These are phyloP conservation scores for Condylostoma magnum DNA, from an alignment of 169 alveolate genomes.

Conservation along the genomic window DNA sequence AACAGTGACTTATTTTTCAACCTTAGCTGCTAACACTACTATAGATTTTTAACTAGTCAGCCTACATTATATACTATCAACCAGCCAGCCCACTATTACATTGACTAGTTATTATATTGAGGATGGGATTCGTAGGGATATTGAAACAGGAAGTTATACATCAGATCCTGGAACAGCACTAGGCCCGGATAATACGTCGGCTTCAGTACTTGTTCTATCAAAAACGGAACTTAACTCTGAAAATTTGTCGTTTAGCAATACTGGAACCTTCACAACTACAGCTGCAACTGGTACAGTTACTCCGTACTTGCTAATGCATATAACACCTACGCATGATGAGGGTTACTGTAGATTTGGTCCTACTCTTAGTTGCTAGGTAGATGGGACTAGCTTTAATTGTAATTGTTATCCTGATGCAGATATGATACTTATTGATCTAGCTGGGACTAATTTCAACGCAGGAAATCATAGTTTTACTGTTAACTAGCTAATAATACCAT, in stretches of 20 bases:
- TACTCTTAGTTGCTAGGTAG: neutral
- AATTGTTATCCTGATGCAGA: constrained; percentile 24
- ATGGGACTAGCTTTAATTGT: neutral
- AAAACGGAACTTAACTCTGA: neutral
- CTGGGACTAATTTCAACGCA: neutral
- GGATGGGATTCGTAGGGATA: neutral
- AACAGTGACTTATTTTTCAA: constrained; percentile 9
- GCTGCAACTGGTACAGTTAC: neutral
- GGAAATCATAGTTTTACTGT: neutral
- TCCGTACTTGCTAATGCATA: neutral
- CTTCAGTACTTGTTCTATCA: neutral
- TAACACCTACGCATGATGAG: constrained; percentile 13
- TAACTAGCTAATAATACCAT: neutral
- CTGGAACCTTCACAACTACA: neutral
- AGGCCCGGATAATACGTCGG: constrained; percentile 4
- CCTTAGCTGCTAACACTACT: neutral
- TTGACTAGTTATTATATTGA: neutral
- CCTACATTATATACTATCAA: neutral
- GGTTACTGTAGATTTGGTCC: constrained; percentile 14
- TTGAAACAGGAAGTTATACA: neutral
- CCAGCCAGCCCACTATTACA: neutral
- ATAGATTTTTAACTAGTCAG: constrained; percentile 13
- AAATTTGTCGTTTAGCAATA: neutral
- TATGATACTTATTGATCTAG: neutral
- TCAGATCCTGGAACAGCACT: neutral